phyloP scores from a whole-genome alignment of 2,329 filamentous ascomycete genomes.

The Aureobasidium leucospermi region DNA sequence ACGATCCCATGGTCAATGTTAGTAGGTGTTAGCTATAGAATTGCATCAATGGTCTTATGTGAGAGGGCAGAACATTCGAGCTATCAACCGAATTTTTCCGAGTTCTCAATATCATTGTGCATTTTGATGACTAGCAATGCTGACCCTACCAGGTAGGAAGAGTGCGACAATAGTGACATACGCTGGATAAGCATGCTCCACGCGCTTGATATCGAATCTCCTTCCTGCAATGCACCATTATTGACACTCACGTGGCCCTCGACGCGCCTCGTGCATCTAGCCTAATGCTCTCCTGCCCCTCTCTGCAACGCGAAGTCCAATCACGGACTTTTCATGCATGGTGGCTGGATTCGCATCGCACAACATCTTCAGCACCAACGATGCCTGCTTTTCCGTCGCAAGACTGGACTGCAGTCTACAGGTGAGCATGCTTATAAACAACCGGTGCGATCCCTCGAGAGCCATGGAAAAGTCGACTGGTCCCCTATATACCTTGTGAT shows the following conservation, averaged over 20 bases:
- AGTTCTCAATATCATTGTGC: no score
- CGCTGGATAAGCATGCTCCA: no score
- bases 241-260: constrained; percentile 2
- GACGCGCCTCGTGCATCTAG: not conserved
- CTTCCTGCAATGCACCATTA: not conserved
- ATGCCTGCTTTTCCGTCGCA: not conserved
- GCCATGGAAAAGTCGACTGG: not conserved
- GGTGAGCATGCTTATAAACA: not conserved
- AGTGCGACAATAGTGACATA: no score
- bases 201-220: not conserved
- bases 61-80: no score
- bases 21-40: no score
- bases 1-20: no score
- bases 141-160: no score
- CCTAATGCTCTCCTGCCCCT: not conserved
- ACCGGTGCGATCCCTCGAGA: not conserved
- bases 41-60: no score
- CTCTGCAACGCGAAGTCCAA: not conserved
- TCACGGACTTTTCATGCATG: not conserved
- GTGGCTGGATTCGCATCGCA: not conserved
- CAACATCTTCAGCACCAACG: not conserved
- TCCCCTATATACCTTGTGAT: no score
- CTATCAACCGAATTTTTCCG: no score
- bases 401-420: not conserved
- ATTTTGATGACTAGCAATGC: no score